Evolutionary conservation across 2,329 filamentous ascomycete species (phyloP).

Genomic region (Blumeriella jaapii): DNA sequence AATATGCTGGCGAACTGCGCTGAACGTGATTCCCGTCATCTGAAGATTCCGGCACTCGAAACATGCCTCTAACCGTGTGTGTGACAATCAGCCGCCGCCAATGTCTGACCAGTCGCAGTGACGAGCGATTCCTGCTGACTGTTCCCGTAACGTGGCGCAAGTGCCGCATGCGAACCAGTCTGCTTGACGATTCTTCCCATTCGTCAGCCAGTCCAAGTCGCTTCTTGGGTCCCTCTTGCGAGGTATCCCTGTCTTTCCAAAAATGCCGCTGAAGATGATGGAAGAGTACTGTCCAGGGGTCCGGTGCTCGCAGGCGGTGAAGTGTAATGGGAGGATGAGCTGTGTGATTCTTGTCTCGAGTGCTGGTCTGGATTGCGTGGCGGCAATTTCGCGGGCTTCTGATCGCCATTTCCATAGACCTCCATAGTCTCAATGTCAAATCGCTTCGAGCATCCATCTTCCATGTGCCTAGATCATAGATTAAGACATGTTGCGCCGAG

Average conservation of each 20-base stretch:
- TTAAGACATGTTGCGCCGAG: neutral
- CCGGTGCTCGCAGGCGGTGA: slow-evolving; percentile 14
- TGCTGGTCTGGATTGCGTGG: slow-evolving; percentile 11
- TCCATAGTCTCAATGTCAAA: slow-evolving; percentile 32
- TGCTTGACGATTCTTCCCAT: neutral
- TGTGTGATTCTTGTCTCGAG: slow-evolving; percentile 20
- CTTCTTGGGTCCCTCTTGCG: slow-evolving; percentile 11
- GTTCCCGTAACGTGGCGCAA: neutral
- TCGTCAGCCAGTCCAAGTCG: slow-evolving; percentile 6
- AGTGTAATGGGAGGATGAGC: slow-evolving; percentile 18
- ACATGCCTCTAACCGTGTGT: neutral
- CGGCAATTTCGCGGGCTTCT: slow-evolving; percentile 12
- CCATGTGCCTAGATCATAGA: slow-evolving; percentile 49
- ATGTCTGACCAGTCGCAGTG: neutral
- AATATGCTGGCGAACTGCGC: neutral
- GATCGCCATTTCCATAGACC: slow-evolving; percentile 13
- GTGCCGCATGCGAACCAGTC: neutral
- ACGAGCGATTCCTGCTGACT: neutral
- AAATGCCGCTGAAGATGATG: slow-evolving; percentile 18
- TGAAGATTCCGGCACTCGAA: neutral
- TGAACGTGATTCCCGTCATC: neutral
- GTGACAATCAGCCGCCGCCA: slow-evolving; percentile 1
- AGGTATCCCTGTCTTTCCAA: slow-evolving; percentile 19
- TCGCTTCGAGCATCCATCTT: slow-evolving; percentile 62
- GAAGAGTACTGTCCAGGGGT: slow-evolving; percentile 17